These are phyloP conservation scores for Trametes versicolor DNA, from an alignment of 1,284 basidiomycete genomes.

Conservation along the genomic window DNA sequence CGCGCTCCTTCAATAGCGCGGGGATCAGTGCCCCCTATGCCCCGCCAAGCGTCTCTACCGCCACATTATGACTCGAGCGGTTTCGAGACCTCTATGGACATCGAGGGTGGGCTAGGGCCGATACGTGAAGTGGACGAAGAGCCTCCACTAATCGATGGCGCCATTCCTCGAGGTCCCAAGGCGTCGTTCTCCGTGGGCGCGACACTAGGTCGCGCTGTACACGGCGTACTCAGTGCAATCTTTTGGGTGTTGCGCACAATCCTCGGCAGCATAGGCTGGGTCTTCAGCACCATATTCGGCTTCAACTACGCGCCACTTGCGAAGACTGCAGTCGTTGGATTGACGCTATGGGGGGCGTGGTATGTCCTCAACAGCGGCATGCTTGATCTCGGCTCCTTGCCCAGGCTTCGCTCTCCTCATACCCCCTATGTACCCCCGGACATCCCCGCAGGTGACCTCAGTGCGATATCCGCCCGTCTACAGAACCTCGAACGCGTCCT, in stretches of 20 bases:
- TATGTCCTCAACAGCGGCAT: constrained; percentile 47
- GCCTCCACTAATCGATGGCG: constrained; percentile 44
- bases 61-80: constrained; percentile 40
- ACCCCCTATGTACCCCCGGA: constrained; percentile 57
- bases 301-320: constrained; percentile 50
- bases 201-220: constrained; percentile 55
- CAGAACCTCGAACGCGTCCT: constrained; percentile 71
- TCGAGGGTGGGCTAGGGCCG: constrained; percentile 61
- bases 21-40: constrained; percentile 47
- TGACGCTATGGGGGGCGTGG: constrained; percentile 55
- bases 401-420: constrained; percentile 40
- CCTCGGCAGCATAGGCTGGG: constrained; percentile 40
- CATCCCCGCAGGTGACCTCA: constrained; percentile 70
- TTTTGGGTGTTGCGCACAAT: constrained; percentile 40
- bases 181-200: constrained; percentile 55
- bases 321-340: constrained; percentile 53
- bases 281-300: constrained; percentile 54
- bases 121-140: constrained; percentile 65
- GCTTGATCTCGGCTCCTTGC: constrained; percentile 49
- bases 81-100: constrained; percentile 54
- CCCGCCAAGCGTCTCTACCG: constrained; percentile 42
- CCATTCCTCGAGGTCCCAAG: constrained; percentile 35
- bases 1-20: constrained; percentile 45
- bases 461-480: constrained; percentile 76
- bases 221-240: constrained; percentile 44